phyloP scores from a whole-genome alignment of 1,284 basidiomycete species.

The Puccinia horiana region DNA sequence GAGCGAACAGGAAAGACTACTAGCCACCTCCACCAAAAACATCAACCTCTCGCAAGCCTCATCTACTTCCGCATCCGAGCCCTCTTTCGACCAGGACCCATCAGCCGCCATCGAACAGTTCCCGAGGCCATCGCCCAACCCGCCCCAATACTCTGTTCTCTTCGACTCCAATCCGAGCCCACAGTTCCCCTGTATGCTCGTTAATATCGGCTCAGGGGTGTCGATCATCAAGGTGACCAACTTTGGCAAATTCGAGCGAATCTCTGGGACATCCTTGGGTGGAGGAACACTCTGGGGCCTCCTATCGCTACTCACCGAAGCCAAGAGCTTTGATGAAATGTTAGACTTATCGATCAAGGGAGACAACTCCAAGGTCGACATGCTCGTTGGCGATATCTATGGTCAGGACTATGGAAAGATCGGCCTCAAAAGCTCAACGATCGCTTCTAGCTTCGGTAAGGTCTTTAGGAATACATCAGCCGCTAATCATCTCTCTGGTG shows the following conservation, averaged over 20 bases:
- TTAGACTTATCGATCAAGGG: constrained; percentile 86
- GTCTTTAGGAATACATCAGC: constrained; percentile 76
- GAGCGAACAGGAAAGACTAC: constrained; percentile 1
- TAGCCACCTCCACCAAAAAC: constrained; percentile 37
- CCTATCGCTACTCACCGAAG: constrained; percentile 87
- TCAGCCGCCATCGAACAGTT: constrained; percentile 60
- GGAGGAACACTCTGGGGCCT: constrained; percentile 99
- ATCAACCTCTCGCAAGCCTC: not conserved
- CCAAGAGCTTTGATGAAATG: constrained; percentile 98
- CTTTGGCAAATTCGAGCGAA: constrained; percentile 90
- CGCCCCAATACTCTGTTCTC: constrained; percentile 83
- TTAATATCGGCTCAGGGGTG: constrained; percentile 97
- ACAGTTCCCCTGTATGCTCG: constrained; percentile 91
- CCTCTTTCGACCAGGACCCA: constrained; percentile 29
- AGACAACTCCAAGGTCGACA: constrained; percentile 91
- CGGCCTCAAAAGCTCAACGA: constrained; percentile 94
- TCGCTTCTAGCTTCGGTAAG: constrained; percentile 97
- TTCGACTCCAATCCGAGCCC: constrained; percentile 72
- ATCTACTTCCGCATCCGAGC: constrained; percentile 41
- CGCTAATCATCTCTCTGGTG: constrained; percentile 52
- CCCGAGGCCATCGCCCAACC: constrained; percentile 86
- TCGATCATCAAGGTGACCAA: constrained; percentile 97
- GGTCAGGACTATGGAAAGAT: constrained; percentile 89
- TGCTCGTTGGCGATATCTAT: constrained; percentile 99
- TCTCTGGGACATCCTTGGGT: constrained; percentile 93